Conservation (phyloP, 805 yeast species). For the Jamesozyma spencerorum region DNA sequence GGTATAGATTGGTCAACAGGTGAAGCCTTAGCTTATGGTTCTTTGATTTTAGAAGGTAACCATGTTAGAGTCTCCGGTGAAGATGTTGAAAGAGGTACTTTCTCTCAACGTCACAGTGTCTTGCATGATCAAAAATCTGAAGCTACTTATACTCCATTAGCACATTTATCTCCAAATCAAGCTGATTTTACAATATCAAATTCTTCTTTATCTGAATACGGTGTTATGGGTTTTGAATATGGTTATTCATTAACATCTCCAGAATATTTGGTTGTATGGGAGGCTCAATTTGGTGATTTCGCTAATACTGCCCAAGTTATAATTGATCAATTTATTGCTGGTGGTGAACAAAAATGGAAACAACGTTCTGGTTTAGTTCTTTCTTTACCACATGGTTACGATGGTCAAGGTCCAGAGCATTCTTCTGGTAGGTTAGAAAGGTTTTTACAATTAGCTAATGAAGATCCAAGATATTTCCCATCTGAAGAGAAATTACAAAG, state of each 20-base stretch:
- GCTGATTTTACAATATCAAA: slow-evolving; percentile 82
- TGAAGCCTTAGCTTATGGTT: slow-evolving; percentile 96
- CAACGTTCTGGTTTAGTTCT: slow-evolving; percentile 95
- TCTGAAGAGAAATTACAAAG: slow-evolving; percentile 77
- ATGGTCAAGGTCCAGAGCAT: slow-evolving; percentile 99
- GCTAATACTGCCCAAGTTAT: slow-evolving; percentile 99
- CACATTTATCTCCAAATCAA: slow-evolving; percentile 68
- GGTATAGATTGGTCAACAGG: slow-evolving; percentile 99
- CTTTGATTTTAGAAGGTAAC: slow-evolving; percentile 84
- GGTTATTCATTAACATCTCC: slow-evolving; percentile 98
- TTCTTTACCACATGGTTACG: slow-evolving; percentile 98
- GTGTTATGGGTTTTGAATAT: slow-evolving; percentile 98
- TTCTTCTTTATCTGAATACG: slow-evolving; percentile 96
- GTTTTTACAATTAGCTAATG: slow-evolving; percentile 90
- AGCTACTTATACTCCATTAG: slow-evolving; percentile 74
- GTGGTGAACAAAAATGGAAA: slow-evolving; percentile 97
- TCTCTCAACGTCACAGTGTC: slow-evolving; percentile 98
- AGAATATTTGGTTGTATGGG: slow-evolving; percentile 96
- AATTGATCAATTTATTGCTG: slow-evolving; percentile 90
- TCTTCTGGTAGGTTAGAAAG: slow-evolving; percentile 96
- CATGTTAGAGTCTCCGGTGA: slow-evolving; percentile 97
- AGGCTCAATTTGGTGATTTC: slow-evolving; percentile 99
- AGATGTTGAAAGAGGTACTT: slow-evolving; percentile 99
- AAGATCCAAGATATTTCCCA: slow-evolving; percentile 94
- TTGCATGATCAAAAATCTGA: slow-evolving; percentile 92